Conservation (phyloP, 2,329 filamentous ascomycete genomes). For the Penicillium sp. region DNA sequence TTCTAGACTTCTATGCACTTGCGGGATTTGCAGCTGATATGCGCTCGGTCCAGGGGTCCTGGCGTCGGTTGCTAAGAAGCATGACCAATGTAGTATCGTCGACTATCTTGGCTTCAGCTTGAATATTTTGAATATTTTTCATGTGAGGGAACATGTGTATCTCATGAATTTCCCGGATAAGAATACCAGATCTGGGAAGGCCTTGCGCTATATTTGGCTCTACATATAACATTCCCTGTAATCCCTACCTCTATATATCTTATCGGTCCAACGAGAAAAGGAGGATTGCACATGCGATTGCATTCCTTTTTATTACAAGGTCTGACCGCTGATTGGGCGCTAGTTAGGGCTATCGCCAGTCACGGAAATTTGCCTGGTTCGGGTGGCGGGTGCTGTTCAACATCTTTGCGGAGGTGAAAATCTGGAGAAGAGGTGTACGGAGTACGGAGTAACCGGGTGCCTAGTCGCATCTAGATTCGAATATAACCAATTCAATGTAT, state of each 20-base stretch:
- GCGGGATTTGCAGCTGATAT: slow-evolving; percentile 30
- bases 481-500: background rate
- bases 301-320: slow-evolving; percentile 7
- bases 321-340: slow-evolving; percentile 5
- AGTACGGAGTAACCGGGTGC: background rate
- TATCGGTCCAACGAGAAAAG: slow-evolving; percentile 27
- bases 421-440: slow-evolving; percentile 1
- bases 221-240: background rate
- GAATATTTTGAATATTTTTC: too few relatives aligned
- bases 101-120: slow-evolving; percentile 16
- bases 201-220: slow-evolving; percentile 1
- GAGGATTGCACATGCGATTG: slow-evolving; percentile 15
- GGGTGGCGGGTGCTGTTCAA: slow-evolving; percentile 1
- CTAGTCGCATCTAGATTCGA: background rate
- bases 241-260: background rate
- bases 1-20: slow-evolving; percentile 1
- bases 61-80: slow-evolving; percentile 24
- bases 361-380: background rate
- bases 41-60: slow-evolving; percentile 13
- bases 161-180: background rate
- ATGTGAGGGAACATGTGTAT: background rate
- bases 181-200: slow-evolving; percentile 10
- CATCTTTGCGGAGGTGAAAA: slow-evolving; percentile 2
- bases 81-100: slow-evolving; percentile 24
- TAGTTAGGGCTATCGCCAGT: slow-evolving; percentile 1